Evolutionary conservation across 2,329 filamentous ascomycete species (phyloP).

Genomic region (Sclerotinia glacialis): DNA sequence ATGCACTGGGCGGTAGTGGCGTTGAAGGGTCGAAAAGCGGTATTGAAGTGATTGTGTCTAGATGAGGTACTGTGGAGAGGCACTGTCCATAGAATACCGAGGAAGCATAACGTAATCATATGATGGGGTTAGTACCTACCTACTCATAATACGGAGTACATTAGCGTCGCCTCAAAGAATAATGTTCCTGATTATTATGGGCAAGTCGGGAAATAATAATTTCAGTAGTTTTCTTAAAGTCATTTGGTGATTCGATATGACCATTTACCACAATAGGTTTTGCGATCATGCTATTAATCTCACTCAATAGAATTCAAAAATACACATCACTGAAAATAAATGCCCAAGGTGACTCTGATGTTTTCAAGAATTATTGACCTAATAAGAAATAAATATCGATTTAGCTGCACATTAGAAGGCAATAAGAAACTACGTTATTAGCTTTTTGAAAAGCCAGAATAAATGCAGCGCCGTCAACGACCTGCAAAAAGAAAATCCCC

Average conservation of each 20-base stretch:
- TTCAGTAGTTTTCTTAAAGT: background rate
- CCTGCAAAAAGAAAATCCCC: constrained; percentile 37
- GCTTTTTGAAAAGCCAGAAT: constrained; percentile 38
- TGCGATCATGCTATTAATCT: background rate
- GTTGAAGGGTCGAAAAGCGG: background rate
- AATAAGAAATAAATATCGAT: constrained; percentile 33
- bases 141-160: background rate
- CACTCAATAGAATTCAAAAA: background rate
- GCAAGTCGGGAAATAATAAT: background rate
- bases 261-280: background rate
- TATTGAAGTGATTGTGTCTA: background rate
- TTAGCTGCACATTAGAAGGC: constrained; percentile 40
- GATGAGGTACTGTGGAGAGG: background rate
- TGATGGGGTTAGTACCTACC: background rate
- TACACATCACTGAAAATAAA: background rate
- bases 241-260: background rate
- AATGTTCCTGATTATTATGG: background rate
- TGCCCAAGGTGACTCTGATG: background rate
- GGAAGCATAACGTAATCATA: constrained; percentile 11
- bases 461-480: constrained; percentile 39
- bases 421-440: constrained; percentile 40
- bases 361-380: constrained; percentile 22
- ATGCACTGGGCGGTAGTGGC: background rate
- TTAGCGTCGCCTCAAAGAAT: constrained; percentile 1
- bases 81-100: background rate